Evolutionary conservation across 495 filamentous ascomycete species (phyloP).

Genomic region (Sphaerosporella brunnea): DNA sequence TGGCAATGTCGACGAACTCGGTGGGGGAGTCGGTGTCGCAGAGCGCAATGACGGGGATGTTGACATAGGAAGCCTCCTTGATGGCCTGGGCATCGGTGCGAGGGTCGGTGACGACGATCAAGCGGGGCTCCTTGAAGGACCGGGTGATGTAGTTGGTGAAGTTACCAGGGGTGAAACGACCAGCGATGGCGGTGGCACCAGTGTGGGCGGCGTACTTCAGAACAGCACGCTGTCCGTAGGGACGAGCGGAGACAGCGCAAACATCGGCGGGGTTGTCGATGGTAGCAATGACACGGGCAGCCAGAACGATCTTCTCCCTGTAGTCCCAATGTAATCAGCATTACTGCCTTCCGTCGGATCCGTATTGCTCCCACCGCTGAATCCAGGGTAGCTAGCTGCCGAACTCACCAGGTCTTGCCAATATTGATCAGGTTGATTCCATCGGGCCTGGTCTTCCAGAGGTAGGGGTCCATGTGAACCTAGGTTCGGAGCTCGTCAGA

Average conservation of each 20-base stretch:
- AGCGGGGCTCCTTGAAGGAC: slow-evolving; percentile 98
- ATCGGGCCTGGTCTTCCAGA: slow-evolving; percentile 96
- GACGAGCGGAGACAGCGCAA: slow-evolving; percentile 96
- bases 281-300: slow-evolving; percentile 93
- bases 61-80: slow-evolving; percentile 99
- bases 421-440: slow-evolving; percentile 98
- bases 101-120: slow-evolving; percentile 98
- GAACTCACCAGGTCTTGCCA: slow-evolving; percentile 92
- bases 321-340: slow-evolving; percentile 11
- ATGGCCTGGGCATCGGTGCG: slow-evolving; percentile 99
- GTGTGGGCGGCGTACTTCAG: slow-evolving; percentile 98
- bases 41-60: slow-evolving; percentile 97
- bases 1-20: slow-evolving; percentile 98
- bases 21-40: slow-evolving; percentile 99
- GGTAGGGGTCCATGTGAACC: slow-evolving; percentile 96
- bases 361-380: too few relatives aligned
- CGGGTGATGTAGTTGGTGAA: slow-evolving; percentile 99
- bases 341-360: not conserved
- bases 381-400: too few relatives aligned
- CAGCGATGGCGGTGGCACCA: slow-evolving; percentile 91
- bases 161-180: slow-evolving; percentile 98
- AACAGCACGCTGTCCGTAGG: slow-evolving; percentile 97
- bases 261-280: slow-evolving; percentile 99
- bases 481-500: slow-evolving; percentile 13
- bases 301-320: slow-evolving; percentile 98